phyloP scores from a whole-genome alignment of 1,139 yeast species.

The Pichia sp. region DNA sequence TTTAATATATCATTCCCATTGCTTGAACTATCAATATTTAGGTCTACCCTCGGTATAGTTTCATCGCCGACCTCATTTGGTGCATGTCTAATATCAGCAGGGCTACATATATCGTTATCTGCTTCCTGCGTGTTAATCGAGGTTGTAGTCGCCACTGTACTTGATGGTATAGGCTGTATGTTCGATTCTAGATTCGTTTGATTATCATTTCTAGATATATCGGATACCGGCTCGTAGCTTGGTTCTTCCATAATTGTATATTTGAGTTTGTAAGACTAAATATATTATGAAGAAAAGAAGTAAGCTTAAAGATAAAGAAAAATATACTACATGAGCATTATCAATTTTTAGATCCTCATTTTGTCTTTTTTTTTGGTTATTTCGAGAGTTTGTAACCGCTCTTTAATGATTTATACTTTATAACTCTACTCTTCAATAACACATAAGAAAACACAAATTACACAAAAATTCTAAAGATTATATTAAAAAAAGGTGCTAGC shows the following conservation, averaged over 20 bases:
- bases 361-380: not conserved
- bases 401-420: too few relatives aligned
- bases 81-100: not conserved
- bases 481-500: conserved; percentile 24
- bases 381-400: too few relatives aligned
- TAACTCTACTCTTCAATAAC: too few relatives aligned
- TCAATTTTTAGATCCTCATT: not conserved
- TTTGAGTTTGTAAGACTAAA: not conserved
- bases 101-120: too few relatives aligned
- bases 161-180: not conserved
- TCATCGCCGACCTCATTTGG: not conserved
- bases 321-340: not conserved
- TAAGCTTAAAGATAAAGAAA: not conserved
- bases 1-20: not conserved
- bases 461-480: not conserved
- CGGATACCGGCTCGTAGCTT: not conserved
- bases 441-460: not conserved
- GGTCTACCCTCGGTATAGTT: not conserved
- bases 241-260: not conserved
- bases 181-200: not conserved
- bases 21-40: not conserved
- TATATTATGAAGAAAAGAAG: not conserved
- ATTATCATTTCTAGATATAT: not conserved
- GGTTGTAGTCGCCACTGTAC: not conserved
- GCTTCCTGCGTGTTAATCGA: too few relatives aligned